These are phyloP conservation scores for Fusarium penzigii DNA, from an alignment of 2,329 filamentous ascomycete species.

Conservation along the genomic window DNA sequence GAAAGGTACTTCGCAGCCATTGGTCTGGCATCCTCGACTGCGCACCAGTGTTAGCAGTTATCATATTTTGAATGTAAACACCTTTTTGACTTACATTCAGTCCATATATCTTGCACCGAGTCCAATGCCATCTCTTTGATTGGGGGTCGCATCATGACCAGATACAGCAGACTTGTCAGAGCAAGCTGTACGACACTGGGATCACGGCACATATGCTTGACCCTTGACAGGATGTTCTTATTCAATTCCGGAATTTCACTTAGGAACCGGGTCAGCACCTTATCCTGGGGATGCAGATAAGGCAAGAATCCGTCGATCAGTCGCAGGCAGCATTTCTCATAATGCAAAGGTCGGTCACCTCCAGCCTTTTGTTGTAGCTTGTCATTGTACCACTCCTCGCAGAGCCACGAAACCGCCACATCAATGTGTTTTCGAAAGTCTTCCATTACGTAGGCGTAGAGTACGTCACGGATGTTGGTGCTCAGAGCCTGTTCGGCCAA, in stretches of 20 bases:
- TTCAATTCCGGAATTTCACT: constrained; percentile 87
- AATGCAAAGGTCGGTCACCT: constrained; percentile 61
- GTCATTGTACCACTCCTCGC: constrained; percentile 98
- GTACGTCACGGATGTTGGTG: constrained; percentile 73
- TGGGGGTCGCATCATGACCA: constrained; percentile 69
- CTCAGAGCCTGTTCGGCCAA: constrained; percentile 50
- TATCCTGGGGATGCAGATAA: constrained; percentile 89
- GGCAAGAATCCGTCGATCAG: constrained; percentile 88
- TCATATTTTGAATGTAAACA: background rate
- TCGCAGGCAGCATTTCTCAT: constrained; percentile 75
- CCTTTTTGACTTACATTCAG: constrained; percentile 58
- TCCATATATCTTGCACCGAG: constrained; percentile 66
- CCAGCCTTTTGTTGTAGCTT: constrained; percentile 47
- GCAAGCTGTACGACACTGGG: constrained; percentile 65
- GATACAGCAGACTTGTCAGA: constrained; percentile 64
- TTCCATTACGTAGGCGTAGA: constrained; percentile 86
- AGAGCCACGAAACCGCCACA: constrained; percentile 89
- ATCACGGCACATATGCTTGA: constrained; percentile 68
- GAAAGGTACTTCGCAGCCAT: constrained; percentile 63
- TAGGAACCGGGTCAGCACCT: constrained; percentile 85
- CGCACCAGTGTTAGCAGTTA: constrained; percentile 16
- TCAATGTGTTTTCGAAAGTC: constrained; percentile 91
- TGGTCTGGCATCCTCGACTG: constrained; percentile 63
- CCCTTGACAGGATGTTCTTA: constrained; percentile 67
- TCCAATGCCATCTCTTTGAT: constrained; percentile 64